Base-by-base conservation (phyloP, 208 protist genomes). In the Acanthamoeba triangularis region DNA sequence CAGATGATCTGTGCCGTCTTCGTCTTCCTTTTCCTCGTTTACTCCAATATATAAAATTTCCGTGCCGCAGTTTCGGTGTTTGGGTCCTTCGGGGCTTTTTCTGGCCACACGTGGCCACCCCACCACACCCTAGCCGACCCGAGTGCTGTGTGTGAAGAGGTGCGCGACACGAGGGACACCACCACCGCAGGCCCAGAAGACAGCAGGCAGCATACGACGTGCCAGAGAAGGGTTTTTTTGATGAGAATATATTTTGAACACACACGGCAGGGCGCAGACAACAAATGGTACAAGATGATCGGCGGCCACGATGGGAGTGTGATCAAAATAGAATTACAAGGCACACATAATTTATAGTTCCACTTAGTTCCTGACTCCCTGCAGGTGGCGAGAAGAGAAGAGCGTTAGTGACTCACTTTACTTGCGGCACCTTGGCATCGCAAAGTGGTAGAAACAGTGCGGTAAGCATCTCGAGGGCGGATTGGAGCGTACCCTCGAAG, bases 211-310 rank as follows among this genome's bases (percentile, higher is more conserved):
- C 41, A 47, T 7, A 47, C 41, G 41, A 11, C 41, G 41, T 47
- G 41, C 37, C 1, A 11, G 41, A 47, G 41, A 47, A 47, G 6
- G 41, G 0, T 47, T 3, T 47, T 47, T 47, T 72, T 72, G 74
- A n/a, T n/a, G 33, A 82, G 74, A 82, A 52, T 82, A 30, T 82
- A 82, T 44, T 44, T 82, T 82, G 74, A 82, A 37, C 33, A 82
- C 41, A 52, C 41, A 28, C 30, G 41, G 11, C 74, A 54, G n/a
- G 74, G 20, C 35, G 74, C 74, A 49, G 74, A 82, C 74, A 47
- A 47, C 41, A 52, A 82, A 82, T 82, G 74, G 33, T 82, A 82
- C 74, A 82, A 82, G 33, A 44, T 82, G 74, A 35, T 78, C n/a
- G 69, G 69, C 69, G 69, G 65, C 25, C 28, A 37, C 6, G 65